These are phyloP conservation scores for Quercus wislizeni DNA, from an alignment of 306 rosid species.

Conservation along the genomic window DNA sequence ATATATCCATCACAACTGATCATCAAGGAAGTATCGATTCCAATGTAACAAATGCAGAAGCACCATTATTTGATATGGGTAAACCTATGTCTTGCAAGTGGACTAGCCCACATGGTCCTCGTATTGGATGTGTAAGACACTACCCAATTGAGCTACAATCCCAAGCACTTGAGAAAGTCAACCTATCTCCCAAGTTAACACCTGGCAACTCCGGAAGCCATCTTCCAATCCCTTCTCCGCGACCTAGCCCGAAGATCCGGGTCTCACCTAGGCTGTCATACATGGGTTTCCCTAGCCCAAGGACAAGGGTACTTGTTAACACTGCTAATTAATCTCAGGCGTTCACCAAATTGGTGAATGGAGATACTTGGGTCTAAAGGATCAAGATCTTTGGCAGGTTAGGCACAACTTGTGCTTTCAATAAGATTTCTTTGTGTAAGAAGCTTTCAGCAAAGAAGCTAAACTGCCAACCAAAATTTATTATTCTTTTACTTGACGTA, in stretches of 20 bases:
- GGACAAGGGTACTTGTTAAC: not conserved
- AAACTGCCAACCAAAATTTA: not conserved
- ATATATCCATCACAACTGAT: not conserved
- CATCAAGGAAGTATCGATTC: not conserved
- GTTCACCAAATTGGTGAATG: no score
- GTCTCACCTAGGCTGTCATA: conserved; percentile 50
- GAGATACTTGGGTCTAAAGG: no score
- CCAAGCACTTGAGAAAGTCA: conserved; percentile 45
- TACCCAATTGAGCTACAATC: conserved; percentile 39
- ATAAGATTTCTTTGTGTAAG: not conserved
- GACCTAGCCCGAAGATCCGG: conserved; percentile 45
- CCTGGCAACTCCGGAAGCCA: not conserved
- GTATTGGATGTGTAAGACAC: conserved; percentile 53
- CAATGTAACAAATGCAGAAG: not conserved
- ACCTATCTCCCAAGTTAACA: conserved; percentile 35
- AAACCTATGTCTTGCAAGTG: conserved; percentile 47
- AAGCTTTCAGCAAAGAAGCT: not conserved
- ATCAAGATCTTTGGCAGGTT: not conserved
- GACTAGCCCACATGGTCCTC: conserved; percentile 43
- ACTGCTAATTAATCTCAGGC: not conserved
- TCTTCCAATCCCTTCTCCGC: conserved; percentile 43
- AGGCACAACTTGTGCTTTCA: conserved; percentile 1
- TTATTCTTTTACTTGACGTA: not conserved
- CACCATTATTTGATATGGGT: conserved; percentile 20
- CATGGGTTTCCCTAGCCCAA: conserved; percentile 50